Base-by-base conservation (phyloP, 164 flowering plant genomes). In the Magnolia kwangsiensis region DNA sequence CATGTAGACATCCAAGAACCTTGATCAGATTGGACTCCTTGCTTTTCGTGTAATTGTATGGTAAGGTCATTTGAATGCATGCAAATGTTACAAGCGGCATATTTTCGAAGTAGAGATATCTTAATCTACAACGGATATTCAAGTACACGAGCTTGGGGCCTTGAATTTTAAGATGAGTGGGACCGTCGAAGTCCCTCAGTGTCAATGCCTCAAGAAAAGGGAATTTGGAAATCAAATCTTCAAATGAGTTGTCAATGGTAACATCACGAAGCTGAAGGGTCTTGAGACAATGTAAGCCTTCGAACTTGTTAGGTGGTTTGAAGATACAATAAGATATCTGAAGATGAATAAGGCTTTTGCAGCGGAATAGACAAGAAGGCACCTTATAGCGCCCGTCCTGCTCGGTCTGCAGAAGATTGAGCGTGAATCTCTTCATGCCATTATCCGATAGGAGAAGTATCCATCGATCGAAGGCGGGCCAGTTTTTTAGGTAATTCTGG, bases 401-500 rank as follows among this genome's bases (percentile, higher is more conserved):
- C 69, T 84, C 86, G 0, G 81, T 85, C 29, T 89, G 88, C 16
- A 86, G 88, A 67, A 89, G 65, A 58, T 90, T 87, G 69, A 90
- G 83, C 67, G 79, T 29, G 59, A 92, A 77, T 71, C 88, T 90
- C 63, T 80, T 87, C n/a, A 90, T 74, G 68, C 76, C 89, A 58
- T 75, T 83, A 73, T 89, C 82, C 2, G 92, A 88, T 19, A 92
- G 89, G 74, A 84, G 86, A 67, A 88, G 86, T 9, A 92, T 67
- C 94, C 97, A 92, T 58, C 86, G 91, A 76, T 90, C 92, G 8
- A 92, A 81, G 73, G 88, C 91, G 0, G 92, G 84, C 29, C 84
- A 85, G 74, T 80, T 74, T 69, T 74, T 86, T 80, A 88, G 65
- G 75, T 70, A 58, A 0, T 78, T 80, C 1, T 83, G 77, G 50